These are phyloP conservation scores for Talaromyces amestolkiae DNA, from an alignment of 2,329 filamentous ascomycete species.

Conservation along the genomic window DNA sequence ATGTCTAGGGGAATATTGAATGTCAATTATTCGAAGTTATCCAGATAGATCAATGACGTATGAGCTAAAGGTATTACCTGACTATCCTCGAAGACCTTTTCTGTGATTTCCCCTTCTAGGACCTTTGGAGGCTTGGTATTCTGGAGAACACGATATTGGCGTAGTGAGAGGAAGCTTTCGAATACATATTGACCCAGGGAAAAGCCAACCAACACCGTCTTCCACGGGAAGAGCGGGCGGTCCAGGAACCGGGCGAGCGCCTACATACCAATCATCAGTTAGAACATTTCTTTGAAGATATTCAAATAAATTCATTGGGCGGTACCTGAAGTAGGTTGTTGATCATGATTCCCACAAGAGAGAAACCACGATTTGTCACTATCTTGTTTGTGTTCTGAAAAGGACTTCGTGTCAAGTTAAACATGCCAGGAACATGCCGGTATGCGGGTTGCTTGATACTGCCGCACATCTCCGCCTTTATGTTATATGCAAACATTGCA, in stretches of 20 bases:
- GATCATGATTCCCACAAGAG: constrained; percentile 11
- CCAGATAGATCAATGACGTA: not conserved
- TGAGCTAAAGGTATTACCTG: constrained; percentile 54
- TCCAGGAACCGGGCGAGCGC: constrained; percentile 82
- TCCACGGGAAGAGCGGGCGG: constrained; percentile 93
- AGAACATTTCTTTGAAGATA: not conserved
- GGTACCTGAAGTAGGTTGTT: constrained; percentile 12
- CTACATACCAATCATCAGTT: constrained; percentile 33
- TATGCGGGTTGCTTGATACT: constrained; percentile 7
- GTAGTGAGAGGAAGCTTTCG: constrained; percentile 82
- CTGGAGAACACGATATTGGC: constrained; percentile 85
- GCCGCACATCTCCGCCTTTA: constrained; percentile 7
- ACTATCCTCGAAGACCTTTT: constrained; percentile 90
- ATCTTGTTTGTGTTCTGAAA: constrained; percentile 1
- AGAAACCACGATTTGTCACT: constrained; percentile 2
- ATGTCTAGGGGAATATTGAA: constrained; percentile 56
- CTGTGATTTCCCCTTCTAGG: constrained; percentile 80
- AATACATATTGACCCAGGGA: constrained; percentile 87
- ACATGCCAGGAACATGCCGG: not conserved
- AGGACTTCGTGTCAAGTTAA: constrained; percentile 10
- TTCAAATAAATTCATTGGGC: not conserved
- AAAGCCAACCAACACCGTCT: constrained; percentile 91
- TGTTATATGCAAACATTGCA: constrained; percentile 6
- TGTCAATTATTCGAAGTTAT: not conserved
- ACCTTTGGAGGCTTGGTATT: constrained; percentile 79